Evolutionary conservation across 306 rosid species (phyloP), one percentile per base, ranked within the genome.

Genomic region (Delonix regia): DNA sequence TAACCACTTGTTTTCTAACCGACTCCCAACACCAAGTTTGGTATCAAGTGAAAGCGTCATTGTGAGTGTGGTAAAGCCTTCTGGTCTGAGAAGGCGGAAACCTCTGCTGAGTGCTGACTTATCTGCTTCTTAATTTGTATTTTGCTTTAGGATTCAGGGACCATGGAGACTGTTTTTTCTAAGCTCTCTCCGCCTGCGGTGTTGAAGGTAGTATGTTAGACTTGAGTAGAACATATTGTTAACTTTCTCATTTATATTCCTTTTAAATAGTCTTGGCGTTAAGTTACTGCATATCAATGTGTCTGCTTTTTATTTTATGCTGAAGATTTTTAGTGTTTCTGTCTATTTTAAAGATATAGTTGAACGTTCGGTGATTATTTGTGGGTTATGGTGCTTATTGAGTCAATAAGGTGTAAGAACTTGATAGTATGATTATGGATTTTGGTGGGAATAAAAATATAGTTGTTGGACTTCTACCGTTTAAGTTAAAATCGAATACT

Each of bases 161-260:
- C 72, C 36, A 83, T 83, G 86, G 86, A 83, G 78, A 83, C 83
- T 52, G 86, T 83, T 63, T 76, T 79, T 63, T 79, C 75, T 67
- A 79, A 52, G 65, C 75, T 53, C 72, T 69, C 65, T 19, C 72
- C 81, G 6, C 84, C 84, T 24, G 72, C 10, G 12, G 84, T 22
- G 21, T 79, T 83, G 75, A 83, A 83, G 84, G 87, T 83, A 80
- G 65, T 75, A 76, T 71, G 67, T 79, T 34, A 77, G 69, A 59
- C 73, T 67, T 57, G 51, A 73, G 11, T 66, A 21, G 19, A 59
- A 22, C 57, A 6, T 22, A 25, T 68, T 4, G 18, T 42, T 57
- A 39, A 67, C 47, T 38, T 45, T 27, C 13, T 8, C 1, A 52
- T 30, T 27, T n/a, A 5, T 36, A 66, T 36, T 36, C 42, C 6